Percentiles rank a stretch among this genome's conserved stretches.
These are phyloP conservation scores for Fusarium sp. DNA, from an alignment of 2,329 filamentous ascomycete species.

Conservation along the genomic window DNA sequence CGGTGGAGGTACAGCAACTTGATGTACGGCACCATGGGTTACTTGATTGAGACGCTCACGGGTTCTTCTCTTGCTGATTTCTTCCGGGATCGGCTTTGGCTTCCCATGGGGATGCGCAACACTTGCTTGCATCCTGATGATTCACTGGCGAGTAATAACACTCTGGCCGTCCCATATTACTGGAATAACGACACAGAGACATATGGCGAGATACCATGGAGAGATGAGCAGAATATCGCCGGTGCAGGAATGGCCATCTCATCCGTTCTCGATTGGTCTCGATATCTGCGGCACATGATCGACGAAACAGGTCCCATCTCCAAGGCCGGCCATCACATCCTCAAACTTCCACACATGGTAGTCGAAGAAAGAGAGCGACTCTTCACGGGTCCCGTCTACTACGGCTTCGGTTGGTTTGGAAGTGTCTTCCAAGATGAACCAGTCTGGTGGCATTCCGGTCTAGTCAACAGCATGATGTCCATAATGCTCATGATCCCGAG, in stretches of 20 bases:
- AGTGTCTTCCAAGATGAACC: conserved; percentile 35
- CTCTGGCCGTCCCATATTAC: conserved; percentile 55
- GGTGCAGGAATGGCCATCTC: conserved; percentile 57
- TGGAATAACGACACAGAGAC: conserved; percentile 48
- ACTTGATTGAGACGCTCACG: conserved; percentile 56
- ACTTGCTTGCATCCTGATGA: conserved; percentile 49
- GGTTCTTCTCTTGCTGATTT: conserved; percentile 52
- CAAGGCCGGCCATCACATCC: conserved; percentile 35
- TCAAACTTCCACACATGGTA: conserved; percentile 44
- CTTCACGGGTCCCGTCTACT: conserved; percentile 32
- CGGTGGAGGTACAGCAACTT: conserved; percentile 62
- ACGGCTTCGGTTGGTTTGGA: conserved; percentile 42
- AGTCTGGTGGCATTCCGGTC: conserved; percentile 42
- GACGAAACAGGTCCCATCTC: conserved; percentile 45
- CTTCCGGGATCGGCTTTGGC: conserved; percentile 55
- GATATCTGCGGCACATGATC: conserved; percentile 51
- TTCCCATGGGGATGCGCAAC: conserved; percentile 57
- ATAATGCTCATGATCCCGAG: conserved; percentile 46
- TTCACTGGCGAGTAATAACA: conserved; percentile 12
- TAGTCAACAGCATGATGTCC: conserved; percentile 40
- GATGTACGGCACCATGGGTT: conserved; percentile 58
- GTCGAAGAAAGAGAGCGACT: conserved; percentile 17
- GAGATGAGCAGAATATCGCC: conserved; percentile 18
- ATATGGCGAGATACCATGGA: conserved; percentile 42
- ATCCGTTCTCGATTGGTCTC: conserved; percentile 54